A percentile compares a stretch with the other conserved stretches of the same genome.
phyloP scores from a whole-genome alignment of 2,329 filamentous ascomycete species.

The Aspergillus alliaceus region DNA sequence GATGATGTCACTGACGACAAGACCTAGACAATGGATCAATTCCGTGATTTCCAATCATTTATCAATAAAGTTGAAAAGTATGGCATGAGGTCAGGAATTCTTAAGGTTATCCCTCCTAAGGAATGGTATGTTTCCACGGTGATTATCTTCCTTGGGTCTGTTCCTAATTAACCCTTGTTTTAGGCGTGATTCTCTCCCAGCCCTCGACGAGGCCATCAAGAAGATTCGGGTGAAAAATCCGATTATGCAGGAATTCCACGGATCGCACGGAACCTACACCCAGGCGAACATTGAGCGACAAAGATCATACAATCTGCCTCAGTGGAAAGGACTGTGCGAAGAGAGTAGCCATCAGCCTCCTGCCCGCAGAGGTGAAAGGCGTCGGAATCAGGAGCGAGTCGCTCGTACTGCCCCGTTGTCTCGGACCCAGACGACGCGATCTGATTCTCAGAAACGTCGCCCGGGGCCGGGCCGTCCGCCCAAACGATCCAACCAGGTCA shows the following conservation, averaged over 20 bases:
- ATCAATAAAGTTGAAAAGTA: constrained; percentile 88
- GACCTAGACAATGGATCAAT: constrained; percentile 78
- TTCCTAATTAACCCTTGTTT: constrained; percentile 2
- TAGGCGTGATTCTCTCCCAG: constrained; percentile 69
- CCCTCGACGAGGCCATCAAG: constrained; percentile 83
- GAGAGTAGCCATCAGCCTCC: constrained; percentile 96
- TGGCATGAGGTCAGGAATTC: constrained; percentile 95
- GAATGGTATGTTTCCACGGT: constrained; percentile 71
- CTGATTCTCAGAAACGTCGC: constrained; percentile 48
- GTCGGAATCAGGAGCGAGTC: constrained; percentile 50
- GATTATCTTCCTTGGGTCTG: neutral
- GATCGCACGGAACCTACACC: constrained; percentile 89
- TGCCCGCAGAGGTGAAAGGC: constrained; percentile 70
- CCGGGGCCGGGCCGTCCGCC: constrained; percentile 41
- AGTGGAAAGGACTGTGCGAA: constrained; percentile 92
- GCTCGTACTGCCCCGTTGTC: constrained; percentile 38
- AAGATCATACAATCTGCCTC: constrained; percentile 90
- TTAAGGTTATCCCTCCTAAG: constrained; percentile 89
- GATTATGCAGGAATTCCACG: constrained; percentile 97
- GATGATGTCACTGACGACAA: constrained; percentile 5
- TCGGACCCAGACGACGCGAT: constrained; percentile 34
- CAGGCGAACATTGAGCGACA: constrained; percentile 97
- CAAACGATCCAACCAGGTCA: constrained; percentile 38
- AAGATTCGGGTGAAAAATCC: constrained; percentile 92
- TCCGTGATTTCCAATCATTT: constrained; percentile 88